Evolutionary conservation across 177 flowering plant species (phyloP), one percentile per base, ranked within the genome.

Genomic region (Vitis hybrid): DNA sequence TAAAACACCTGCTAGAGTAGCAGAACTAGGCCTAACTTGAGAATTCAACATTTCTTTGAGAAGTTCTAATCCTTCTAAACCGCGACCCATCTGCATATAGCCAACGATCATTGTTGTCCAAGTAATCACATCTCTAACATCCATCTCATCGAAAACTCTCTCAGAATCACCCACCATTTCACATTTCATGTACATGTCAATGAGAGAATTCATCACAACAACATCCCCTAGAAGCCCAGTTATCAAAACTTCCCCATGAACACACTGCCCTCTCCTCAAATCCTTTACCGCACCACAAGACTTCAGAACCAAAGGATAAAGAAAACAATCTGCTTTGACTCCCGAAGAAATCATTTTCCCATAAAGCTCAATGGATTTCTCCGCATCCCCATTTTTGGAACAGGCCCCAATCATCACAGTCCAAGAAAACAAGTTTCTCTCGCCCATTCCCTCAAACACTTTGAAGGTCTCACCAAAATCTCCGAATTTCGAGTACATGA

Each of bases 161-260:
- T 64, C 24, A 2, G 82, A 77, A 61, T 76, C 80, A 15, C 0
- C 68, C 70, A 79, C 21, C 30, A 67, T 63, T 54, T 63, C 79
- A 49, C 77, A 72, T 68, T 79, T 79, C 2, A 74, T 62, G 56
- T 79, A 79, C 82, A 79, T 79, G 63, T 75, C 77, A 46, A 79
- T 52, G 12, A 79, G 65, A 19, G 82, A 79, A 76, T 79, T 79
- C 69, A 52, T 52, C 17, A 79, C 64, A 21, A 79, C 71, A 52
- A 73, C 55, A 76, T 79, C 79, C 74, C 79, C 70, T 15, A 21
- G 55, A 24, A 76, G 73, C 56, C 82, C 82, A 60, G 64, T 70
- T 21, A 40, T 68, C 11, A 68, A 51, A 59, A 70, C 54, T 70
- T 76, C 67, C 1, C 67, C 67, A 60, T 79, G 79, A 7, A 76